phyloP scores from a whole-genome alignment of 495 filamentous ascomycete genomes.

The Tuber indicum region DNA sequence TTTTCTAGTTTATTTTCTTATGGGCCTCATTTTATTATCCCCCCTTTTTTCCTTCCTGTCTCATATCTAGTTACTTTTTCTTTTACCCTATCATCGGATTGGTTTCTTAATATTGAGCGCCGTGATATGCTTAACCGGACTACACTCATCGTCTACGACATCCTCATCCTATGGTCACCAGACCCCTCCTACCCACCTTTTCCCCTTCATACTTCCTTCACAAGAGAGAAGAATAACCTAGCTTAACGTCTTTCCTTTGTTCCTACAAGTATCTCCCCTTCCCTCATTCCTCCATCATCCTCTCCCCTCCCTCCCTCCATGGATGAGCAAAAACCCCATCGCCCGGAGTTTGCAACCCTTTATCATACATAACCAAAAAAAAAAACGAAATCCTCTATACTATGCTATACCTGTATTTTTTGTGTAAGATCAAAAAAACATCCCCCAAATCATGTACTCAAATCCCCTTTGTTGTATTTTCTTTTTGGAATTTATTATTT shows the following conservation, averaged over 20 bases:
- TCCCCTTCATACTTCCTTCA: background rate
- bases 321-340: background rate
- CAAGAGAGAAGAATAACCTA: background rate
- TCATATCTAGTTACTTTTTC: constrained; percentile 29
- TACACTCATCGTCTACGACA: background rate
- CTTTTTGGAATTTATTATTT: background rate
- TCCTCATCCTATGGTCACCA: background rate
- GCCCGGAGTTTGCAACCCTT: background rate
- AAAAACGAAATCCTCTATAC: background rate
- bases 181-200: background rate
- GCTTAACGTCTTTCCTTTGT: background rate
- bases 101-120: background rate
- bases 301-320: background rate
- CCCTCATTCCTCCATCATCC: background rate
- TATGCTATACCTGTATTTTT: background rate
- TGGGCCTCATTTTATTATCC: constrained; percentile 12
- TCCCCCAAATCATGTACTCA: background rate
- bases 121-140: background rate
- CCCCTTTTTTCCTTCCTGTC: constrained; percentile 22
- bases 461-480: background rate
- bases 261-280: background rate
- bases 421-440: background rate
- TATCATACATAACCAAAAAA: background rate
- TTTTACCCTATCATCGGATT: constrained; percentile 8
- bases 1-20: constrained; percentile 24